Percentiles rank a stretch among this genome's conserved stretches.
Evolutionary conservation across 2,329 filamentous ascomycete species (phyloP).

Genomic region (Pezicula carpinea): DNA sequence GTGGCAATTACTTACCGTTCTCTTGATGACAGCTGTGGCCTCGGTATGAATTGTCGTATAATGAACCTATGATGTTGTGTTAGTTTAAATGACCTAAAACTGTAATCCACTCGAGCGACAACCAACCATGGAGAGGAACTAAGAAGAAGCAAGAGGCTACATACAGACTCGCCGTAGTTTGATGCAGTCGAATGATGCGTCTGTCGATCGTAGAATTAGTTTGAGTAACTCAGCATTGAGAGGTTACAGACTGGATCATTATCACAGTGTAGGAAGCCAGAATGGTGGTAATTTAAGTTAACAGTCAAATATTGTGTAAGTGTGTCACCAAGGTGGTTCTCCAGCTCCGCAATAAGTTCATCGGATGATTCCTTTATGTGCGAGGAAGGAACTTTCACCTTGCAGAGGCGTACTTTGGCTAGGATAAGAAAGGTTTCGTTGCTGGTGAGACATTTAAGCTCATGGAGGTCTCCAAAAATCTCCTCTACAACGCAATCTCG

Average conservation of each 20-base stretch:
- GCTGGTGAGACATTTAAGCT: constrained; percentile 15
- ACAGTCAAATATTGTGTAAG: constrained; percentile 47
- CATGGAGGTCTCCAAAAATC: constrained; percentile 24
- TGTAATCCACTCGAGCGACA: too few relatives aligned
- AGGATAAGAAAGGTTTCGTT: constrained; percentile 25
- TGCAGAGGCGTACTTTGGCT: constrained; percentile 21
- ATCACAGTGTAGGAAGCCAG: constrained; percentile 42
- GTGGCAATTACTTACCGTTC: constrained; percentile 24
- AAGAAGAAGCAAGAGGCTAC: too few relatives aligned
- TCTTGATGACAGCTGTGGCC: constrained; percentile 45
- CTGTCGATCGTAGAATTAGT: too few relatives aligned
- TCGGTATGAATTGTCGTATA: constrained; percentile 49
- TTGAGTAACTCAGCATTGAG: background rate
- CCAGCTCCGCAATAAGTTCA: constrained; percentile 53
- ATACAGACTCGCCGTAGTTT: too few relatives aligned
- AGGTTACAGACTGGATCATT: background rate
- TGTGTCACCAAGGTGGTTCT: constrained; percentile 48
- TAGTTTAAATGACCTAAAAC: too few relatives aligned
- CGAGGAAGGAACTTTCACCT: constrained; percentile 6
- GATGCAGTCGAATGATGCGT: too few relatives aligned
- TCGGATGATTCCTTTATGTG: constrained; percentile 42
- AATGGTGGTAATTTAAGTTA: constrained; percentile 50
- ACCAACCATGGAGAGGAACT: background rate
- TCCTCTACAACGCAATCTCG: constrained; percentile 21
- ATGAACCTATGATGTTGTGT: constrained; percentile 32